Percentiles rank a stretch among this genome's conserved stretches.
phyloP scores from a whole-genome alignment of 2,329 filamentous ascomycete species.

The Colletotrichum graminicola region DNA sequence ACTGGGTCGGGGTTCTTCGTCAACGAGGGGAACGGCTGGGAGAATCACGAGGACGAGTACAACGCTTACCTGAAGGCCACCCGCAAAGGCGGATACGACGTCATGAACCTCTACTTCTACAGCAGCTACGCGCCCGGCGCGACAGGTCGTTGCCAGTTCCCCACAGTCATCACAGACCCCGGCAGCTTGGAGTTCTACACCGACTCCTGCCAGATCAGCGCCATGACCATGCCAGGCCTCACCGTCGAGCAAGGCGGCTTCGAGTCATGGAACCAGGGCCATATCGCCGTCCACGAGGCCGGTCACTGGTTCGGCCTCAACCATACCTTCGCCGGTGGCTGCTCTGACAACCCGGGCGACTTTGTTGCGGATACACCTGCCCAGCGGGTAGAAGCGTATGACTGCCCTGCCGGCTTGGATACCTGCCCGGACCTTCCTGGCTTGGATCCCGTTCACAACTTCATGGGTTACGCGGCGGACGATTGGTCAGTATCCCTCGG shows the following conservation, averaged over 20 bases:
- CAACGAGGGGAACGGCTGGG: slow-evolving; percentile 45
- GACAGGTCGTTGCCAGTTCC: slow-evolving; percentile 63
- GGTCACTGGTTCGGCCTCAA: slow-evolving; percentile 60
- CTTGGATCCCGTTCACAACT: slow-evolving; percentile 45
- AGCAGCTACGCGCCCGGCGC: slow-evolving; percentile 51
- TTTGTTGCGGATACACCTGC: slow-evolving; percentile 55
- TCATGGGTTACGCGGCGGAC: slow-evolving; percentile 49
- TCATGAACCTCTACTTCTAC: slow-evolving; percentile 63
- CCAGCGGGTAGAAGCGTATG: slow-evolving; percentile 44
- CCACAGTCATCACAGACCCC: slow-evolving; percentile 41
- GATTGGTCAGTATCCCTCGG: slow-evolving; percentile 46
- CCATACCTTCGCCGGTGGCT: slow-evolving; percentile 57
- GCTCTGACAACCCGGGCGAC: slow-evolving; percentile 49
- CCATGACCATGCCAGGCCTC: slow-evolving; percentile 39
- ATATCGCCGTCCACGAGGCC: slow-evolving; percentile 52
- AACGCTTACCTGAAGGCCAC: slow-evolving; percentile 28
- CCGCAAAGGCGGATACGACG: slow-evolving; percentile 55
- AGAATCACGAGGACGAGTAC: slow-evolving; percentile 30
- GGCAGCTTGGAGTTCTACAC: slow-evolving; percentile 20
- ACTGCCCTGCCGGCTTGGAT: slow-evolving; percentile 42
- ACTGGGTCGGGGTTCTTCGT: slow-evolving; percentile 44
- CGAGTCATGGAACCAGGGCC: slow-evolving; percentile 44
- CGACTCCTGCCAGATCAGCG: slow-evolving; percentile 36
- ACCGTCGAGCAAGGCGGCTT: slow-evolving; percentile 31
- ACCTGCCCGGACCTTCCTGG: slow-evolving; percentile 44